Evolutionary conservation across 2,329 filamentous ascomycete species (phyloP).

Genomic region (Thelonectria olida): DNA sequence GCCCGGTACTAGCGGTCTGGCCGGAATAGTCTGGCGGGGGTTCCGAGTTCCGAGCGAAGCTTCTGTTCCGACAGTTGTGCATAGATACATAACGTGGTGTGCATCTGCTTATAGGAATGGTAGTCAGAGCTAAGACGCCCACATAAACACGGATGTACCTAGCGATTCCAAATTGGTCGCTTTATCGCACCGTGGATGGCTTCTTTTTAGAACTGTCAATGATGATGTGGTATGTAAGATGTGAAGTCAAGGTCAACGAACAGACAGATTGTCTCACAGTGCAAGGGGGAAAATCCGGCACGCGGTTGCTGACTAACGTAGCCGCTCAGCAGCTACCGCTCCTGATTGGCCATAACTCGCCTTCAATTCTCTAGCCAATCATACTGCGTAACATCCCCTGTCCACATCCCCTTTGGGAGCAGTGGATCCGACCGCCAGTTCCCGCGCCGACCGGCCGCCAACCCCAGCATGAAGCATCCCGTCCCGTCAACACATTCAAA

Average conservation of each 20-base stretch:
- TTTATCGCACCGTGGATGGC: too few relatives aligned
- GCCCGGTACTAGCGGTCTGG: background rate
- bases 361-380: background rate
- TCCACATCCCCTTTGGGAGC: background rate
- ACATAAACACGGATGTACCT: too few relatives aligned
- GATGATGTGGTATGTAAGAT: too few relatives aligned
- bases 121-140: too few relatives aligned
- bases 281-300: too few relatives aligned
- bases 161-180: too few relatives aligned
- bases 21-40: background rate
- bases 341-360: background rate
- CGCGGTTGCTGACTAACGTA: background rate
- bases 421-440: background rate
- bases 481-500: background rate
- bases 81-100: too few relatives aligned
- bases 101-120: too few relatives aligned
- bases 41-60: background rate
- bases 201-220: too few relatives aligned
- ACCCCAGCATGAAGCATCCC: background rate
- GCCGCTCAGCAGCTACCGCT: background rate
- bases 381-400: background rate
- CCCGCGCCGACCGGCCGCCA: too few relatives aligned
- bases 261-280: too few relatives aligned
- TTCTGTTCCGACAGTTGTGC: background rate
- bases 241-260: too few relatives aligned